phyloP scores from a whole-genome alignment of 805 yeast genomes.

The Barnettozyma vustinii region DNA sequence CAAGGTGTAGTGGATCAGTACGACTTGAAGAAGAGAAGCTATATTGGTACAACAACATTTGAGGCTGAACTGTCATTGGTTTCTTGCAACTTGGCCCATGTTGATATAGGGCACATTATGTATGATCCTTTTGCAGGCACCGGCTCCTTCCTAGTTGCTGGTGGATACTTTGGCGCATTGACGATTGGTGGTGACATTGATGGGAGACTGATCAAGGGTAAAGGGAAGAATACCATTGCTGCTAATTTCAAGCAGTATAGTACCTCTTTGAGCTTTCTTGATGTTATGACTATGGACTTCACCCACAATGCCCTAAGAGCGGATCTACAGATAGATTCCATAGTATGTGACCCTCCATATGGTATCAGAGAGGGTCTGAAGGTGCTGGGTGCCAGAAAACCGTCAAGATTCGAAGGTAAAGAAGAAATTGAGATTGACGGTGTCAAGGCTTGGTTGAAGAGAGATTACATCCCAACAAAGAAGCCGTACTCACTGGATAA shows the following conservation, averaged over 20 bases:
- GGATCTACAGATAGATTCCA: slow-evolving; percentile 63
- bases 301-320: slow-evolving; percentile 79
- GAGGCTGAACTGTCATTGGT: slow-evolving; percentile 89
- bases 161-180: slow-evolving; percentile 75
- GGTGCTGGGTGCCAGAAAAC: slow-evolving; percentile 80
- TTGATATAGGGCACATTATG: slow-evolving; percentile 54
- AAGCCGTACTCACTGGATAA: slow-evolving; percentile 80
- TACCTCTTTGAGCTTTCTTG: slow-evolving; percentile 53
- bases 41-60: slow-evolving; percentile 94
- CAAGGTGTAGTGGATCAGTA: slow-evolving; percentile 66
- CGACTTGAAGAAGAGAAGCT: slow-evolving; percentile 76
- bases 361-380: slow-evolving; percentile 95
- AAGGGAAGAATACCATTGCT: slow-evolving; percentile 46
- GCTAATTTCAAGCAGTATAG: slow-evolving; percentile 75
- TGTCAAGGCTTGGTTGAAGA: slow-evolving; percentile 64
- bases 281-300: slow-evolving; percentile 87
- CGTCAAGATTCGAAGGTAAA: slow-evolving; percentile 63
- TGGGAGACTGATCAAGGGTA: slow-evolving; percentile 71
- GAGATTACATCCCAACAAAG: slow-evolving; percentile 88
- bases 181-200: slow-evolving; percentile 91
- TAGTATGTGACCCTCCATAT: slow-evolving; percentile 95
- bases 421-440: slow-evolving; percentile 76
- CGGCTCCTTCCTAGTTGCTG: slow-evolving; percentile 88
- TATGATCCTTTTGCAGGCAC: slow-evolving; percentile 98
- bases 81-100: slow-evolving; percentile 83